A percentile compares a stretch with the other conserved stretches of the same genome.
Conservation (phyloP, 805 yeast species). For the Yarrowia keelungensis region DNA sequence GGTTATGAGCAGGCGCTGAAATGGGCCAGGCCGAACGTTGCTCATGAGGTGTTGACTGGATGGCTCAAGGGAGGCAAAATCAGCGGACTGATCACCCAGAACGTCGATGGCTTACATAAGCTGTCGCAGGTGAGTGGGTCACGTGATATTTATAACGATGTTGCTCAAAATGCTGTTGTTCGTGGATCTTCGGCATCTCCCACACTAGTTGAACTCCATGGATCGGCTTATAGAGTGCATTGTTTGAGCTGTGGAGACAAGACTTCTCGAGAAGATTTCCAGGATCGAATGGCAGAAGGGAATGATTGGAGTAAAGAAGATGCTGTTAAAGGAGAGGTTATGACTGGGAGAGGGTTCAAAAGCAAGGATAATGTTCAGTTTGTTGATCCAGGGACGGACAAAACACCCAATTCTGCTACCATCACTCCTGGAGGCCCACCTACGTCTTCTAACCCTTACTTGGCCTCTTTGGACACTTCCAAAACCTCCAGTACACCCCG, state of each 20-base stretch:
- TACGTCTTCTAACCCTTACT: background rate
- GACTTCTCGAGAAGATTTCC: slow-evolving; percentile 7
- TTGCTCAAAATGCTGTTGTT: background rate
- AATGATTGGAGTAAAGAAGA: slow-evolving; percentile 7
- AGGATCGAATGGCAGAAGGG: background rate
- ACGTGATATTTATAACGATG: background rate
- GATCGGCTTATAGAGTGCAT: slow-evolving; percentile 27
- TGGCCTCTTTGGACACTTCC: background rate
- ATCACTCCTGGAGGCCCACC: background rate
- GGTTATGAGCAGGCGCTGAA: slow-evolving; percentile 33
- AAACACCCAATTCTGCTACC: background rate
- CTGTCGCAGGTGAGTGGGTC: background rate
- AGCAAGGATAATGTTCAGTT: background rate
- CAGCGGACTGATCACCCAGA: slow-evolving; percentile 20
- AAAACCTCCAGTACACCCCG: background rate
- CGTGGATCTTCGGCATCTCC: too few species aligned
- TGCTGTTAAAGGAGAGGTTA: background rate
- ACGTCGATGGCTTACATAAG: slow-evolving; percentile 27
- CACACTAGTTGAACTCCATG: slow-evolving; percentile 8
- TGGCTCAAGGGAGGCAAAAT: background rate
- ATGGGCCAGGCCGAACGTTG: slow-evolving; percentile 19
- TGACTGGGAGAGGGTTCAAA: background rate
- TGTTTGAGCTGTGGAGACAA: slow-evolving; percentile 6
- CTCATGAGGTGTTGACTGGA: slow-evolving; percentile 12
- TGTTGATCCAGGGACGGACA: background rate